phyloP scores from a whole-genome alignment of 176 grass and related monocot species.

The Rhipidocladum racemiflorum region DNA sequence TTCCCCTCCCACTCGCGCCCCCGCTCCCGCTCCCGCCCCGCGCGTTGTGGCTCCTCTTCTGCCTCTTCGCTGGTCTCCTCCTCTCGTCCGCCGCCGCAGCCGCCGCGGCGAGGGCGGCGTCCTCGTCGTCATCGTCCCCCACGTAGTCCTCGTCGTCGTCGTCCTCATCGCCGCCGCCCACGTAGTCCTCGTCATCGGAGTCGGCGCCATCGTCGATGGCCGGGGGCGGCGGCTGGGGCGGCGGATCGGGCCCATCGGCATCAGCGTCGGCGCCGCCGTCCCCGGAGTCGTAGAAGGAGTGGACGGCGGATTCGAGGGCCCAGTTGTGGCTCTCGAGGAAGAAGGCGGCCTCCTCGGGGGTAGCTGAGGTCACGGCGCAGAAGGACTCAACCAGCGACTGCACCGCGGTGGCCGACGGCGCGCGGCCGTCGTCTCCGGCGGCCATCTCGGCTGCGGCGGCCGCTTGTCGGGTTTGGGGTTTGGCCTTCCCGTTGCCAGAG shows the following conservation, averaged over 20 bases:
- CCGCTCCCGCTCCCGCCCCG: slow-evolving; percentile 24
- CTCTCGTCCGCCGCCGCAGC: slow-evolving; percentile 21
- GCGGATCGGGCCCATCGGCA: slow-evolving; percentile 23
- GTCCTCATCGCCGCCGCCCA: slow-evolving; percentile 25
- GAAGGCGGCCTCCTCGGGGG: slow-evolving; percentile 69
- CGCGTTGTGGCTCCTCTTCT: slow-evolving; percentile 32
- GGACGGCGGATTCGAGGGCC: slow-evolving; percentile 69
- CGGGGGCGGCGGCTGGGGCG: slow-evolving; percentile 14
- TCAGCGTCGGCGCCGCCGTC: slow-evolving; percentile 11
- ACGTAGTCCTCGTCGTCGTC: slow-evolving; percentile 40
- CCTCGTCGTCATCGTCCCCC: slow-evolving; percentile 28
- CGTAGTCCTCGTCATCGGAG: slow-evolving; percentile 33
- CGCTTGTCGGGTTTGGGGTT: slow-evolving; percentile 3
- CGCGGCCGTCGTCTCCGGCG: slow-evolving; percentile 29
- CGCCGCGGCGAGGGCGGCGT: slow-evolving; percentile 33
- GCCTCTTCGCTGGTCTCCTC: slow-evolving; percentile 41
- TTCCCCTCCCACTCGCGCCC: slow-evolving; percentile 30
- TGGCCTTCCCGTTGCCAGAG: not conserved
- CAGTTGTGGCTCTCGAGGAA: slow-evolving; percentile 85
- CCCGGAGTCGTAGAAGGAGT: slow-evolving; percentile 59
- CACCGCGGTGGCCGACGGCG: slow-evolving; percentile 39
- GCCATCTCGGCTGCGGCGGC: slow-evolving; percentile 42
- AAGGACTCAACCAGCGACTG: slow-evolving; percentile 59
- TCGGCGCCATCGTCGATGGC: not conserved
- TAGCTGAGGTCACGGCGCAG: slow-evolving; percentile 63